Conservation (phyloP, 2,329 filamentous ascomycete species). For the Ambrosiella xylebori region DNA sequence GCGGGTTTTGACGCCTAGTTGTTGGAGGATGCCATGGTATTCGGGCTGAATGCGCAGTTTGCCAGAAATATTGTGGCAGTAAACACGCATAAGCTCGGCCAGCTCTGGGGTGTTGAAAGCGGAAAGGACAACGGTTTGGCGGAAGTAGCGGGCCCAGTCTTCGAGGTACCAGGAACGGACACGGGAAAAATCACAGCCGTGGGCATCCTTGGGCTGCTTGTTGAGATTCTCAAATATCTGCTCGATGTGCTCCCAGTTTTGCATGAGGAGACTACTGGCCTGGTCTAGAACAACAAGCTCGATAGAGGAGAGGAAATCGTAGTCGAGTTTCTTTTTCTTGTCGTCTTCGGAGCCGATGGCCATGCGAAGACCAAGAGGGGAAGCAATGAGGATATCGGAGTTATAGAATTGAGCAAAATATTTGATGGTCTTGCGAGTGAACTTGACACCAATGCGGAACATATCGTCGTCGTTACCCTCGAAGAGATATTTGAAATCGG, state of each 20-base stretch:
- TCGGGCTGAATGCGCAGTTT: conserved; percentile 51
- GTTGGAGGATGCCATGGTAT: conserved; percentile 56
- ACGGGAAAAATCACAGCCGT: conserved; percentile 85
- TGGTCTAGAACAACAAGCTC: conserved; percentile 85
- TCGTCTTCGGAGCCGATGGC: conserved; percentile 66
- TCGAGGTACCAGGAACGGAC: conserved; percentile 90
- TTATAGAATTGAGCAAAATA: conserved; percentile 92
- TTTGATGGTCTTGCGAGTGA: conserved; percentile 89
- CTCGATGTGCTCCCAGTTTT: conserved; percentile 95
- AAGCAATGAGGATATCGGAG: conserved; percentile 86
- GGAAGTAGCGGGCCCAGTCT: conserved; percentile 58
- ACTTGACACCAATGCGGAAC: conserved; percentile 90
- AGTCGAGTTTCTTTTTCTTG: conserved; percentile 45
- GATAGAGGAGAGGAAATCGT: conserved; percentile 85
- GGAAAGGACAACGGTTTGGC: conserved; percentile 70
- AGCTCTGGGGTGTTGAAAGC: conserved; percentile 81
- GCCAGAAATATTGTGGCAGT: conserved; percentile 68
- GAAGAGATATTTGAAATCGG: conserved; percentile 79
- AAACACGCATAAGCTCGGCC: conserved; percentile 55
- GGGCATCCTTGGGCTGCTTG: conserved; percentile 69
- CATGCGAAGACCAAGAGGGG: conserved; percentile 74
- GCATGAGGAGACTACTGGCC: conserved; percentile 84
- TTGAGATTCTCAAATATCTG: conserved; percentile 87
- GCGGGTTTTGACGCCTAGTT: conserved; percentile 52
- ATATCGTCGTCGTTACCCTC: conserved; percentile 93